Evolutionary conservation across 176 grass and related monocot species (phyloP).

Genomic region (Rhynchospora pubera): DNA sequence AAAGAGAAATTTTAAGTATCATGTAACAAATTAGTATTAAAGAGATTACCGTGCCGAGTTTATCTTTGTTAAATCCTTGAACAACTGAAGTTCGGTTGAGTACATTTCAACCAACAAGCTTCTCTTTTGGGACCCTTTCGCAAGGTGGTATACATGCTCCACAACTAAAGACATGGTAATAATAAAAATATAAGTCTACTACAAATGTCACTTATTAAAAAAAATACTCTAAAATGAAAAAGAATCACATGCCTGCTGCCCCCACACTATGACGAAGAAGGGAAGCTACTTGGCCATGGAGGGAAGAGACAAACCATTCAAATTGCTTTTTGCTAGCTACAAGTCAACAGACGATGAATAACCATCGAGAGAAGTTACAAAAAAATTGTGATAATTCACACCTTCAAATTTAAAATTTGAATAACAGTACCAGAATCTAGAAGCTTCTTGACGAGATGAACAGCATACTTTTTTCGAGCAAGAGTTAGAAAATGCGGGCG

Average conservation of each 20-base stretch:
- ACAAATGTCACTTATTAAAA: neutral
- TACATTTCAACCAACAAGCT: slow-evolving; percentile 83
- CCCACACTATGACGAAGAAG: slow-evolving; percentile 74
- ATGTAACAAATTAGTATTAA: neutral
- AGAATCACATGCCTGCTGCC: slow-evolving; percentile 45
- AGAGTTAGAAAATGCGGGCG: slow-evolving; percentile 64
- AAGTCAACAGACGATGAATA: slow-evolving; percentile 22
- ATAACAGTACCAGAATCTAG: slow-evolving; percentile 55
- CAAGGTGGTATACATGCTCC: slow-evolving; percentile 64
- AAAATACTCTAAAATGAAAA: neutral
- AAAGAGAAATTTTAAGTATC: neutral
- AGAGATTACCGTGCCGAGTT: slow-evolving; percentile 49
- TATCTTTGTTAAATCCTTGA: slow-evolving; percentile 64
- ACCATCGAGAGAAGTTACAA: neutral
- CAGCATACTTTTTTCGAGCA: slow-evolving; percentile 63
- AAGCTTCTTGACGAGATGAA: slow-evolving; percentile 93
- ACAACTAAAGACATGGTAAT: slow-evolving; percentile 43
- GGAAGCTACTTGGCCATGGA: slow-evolving; percentile 62
- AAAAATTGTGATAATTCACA: neutral
- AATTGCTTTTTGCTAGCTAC: slow-evolving; percentile 86
- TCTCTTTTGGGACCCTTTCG: slow-evolving; percentile 54
- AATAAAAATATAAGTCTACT: slow-evolving; percentile 14
- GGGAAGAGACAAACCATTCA: slow-evolving; percentile 69
- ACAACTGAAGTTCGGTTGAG: slow-evolving; percentile 87
- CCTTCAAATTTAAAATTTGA: neutral